Evolutionary conservation across 371 early-diverging fungal species (phyloP), one percentile per base, ranked within the genome.

Genomic region (Mortierella sp.): DNA sequence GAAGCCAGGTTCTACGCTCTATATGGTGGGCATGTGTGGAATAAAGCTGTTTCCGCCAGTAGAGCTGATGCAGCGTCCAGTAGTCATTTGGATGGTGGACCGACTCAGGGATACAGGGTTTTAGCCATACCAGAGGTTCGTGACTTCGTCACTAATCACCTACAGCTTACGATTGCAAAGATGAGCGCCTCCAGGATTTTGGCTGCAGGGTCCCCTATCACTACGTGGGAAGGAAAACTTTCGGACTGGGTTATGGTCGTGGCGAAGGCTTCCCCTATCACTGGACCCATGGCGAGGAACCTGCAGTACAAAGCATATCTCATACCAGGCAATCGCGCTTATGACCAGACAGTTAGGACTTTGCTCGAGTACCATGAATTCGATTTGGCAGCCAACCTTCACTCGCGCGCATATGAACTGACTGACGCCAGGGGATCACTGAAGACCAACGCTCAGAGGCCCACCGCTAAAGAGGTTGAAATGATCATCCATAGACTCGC

Each of bases 181-280:
- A 72, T 75, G 59, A 68, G 68, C 20, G 81, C 75, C 11, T 47
- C 57, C 1, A 55, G 62, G 12, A 32, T 51, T 11, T 20, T 28
- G 6, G 5, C 24, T 2, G 22, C 59, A 39, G 68, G 60, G 10
- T 47, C 55, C 5, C 28, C 64, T 2, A 58, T 32, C 57, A 55
- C 6, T 11, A 37, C 22, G 5, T 66, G 79, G 64, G 63, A 35
- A 14, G 79, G 79, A 3, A 64, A 40, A 28, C 62, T 80, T 30
- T 75, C 81, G 4, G 64, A 72, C 20, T 80, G 81, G 81, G 64
- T 71, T 30, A 55, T 72, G 60, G 37, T 66, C 1, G 47, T 75
- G 14, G 62, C 81, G 0, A 66, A 59, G 9, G 69, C 70, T 3
- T 72, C 69, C 22, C 40, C n/a, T 11, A 37, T 32, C 1, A 59